Conservation (phyloP, 352 stramenopile species). For the Globisporangium heterothallicum region DNA sequence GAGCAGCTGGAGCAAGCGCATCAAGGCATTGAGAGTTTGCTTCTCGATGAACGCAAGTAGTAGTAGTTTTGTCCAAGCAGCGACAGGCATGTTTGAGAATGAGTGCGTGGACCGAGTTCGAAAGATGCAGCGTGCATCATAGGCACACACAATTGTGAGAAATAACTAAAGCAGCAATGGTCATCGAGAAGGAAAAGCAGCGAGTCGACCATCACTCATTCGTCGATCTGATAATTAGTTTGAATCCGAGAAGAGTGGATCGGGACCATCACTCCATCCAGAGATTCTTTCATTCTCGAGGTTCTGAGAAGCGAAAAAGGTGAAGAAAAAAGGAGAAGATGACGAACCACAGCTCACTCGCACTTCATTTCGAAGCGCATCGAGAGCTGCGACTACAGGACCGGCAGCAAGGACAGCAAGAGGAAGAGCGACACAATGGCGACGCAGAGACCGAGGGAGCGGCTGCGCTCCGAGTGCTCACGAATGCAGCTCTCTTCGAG, state of each 20-base stretch:
- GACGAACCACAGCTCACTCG: not conserved
- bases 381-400: too few relatives aligned
- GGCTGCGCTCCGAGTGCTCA: constrained; percentile 5
- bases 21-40: constrained; percentile 25
- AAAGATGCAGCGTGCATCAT: too few relatives aligned
- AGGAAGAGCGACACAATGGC: not conserved
- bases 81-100: too few relatives aligned
- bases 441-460: not conserved
- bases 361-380: not conserved
- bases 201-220: not conserved
- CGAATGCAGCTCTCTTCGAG: constrained; percentile 4
- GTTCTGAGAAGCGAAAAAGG: too few relatives aligned
- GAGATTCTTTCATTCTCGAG: too few relatives aligned
- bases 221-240: not conserved
- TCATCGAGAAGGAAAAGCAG: too few relatives aligned
- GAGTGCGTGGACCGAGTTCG: too few relatives aligned
- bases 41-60: constrained; percentile 15
- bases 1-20: constrained; percentile 26
- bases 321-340: too few relatives aligned
- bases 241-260: not conserved
- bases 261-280: not conserved
- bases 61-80: too few relatives aligned
- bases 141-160: too few relatives aligned
- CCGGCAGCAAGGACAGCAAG: not conserved
- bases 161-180: too few relatives aligned